Evolutionary conservation across 176 grass and related monocot species (phyloP), one percentile per base, ranked within the genome.

Genomic region (Triticum dicoccoides): DNA sequence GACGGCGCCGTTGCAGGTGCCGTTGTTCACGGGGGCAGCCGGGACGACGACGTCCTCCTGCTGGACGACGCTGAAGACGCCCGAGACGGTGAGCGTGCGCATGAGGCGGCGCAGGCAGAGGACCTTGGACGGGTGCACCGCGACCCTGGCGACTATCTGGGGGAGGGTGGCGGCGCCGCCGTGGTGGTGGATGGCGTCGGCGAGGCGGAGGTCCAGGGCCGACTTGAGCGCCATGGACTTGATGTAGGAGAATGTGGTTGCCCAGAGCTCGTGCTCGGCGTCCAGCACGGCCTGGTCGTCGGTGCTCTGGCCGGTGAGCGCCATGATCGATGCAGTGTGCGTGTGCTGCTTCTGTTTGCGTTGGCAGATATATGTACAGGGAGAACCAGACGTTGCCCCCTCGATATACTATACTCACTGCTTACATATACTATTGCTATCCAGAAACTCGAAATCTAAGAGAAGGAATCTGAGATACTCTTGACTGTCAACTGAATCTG

Each of bases 171-270:
- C 72, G 20, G 59, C 2, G 27, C 65, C 65, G 30, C 65, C 80
- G 7, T 82, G 64, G 67, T 41, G 45, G 49, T 72, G 49, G 49
- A 83, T 37, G 33, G 67, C 49, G 33, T 83, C 81, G n/a, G 81
- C 32, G 4, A 44, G 32, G 10, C 76, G 5, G 11, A 79, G 76
- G 56, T 79, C 76, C 1, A 79, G 54, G 32, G 76, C 56, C 2
- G 54, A 38, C 76, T 79, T 62, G 54, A 79, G 33, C 11, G 56
- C 76, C 76, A 79, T 79, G 20, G 76, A 79, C 54, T 79, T 79
- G 76, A 79, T 38, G 33, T 62, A 21, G 33, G 54, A 59, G 32
- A 79, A 78, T 30, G 75, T 59, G 75, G 56, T 37, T 35, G 17
- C 20, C 75, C 51, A 59, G 17, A 70, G 34, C 68, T 39, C 33